A percentile compares a stretch with the other conserved stretches of the same genome.
Evolutionary conservation across 495 filamentous ascomycete species (phyloP).

Genomic region (Clohesyomyces aquaticus): DNA sequence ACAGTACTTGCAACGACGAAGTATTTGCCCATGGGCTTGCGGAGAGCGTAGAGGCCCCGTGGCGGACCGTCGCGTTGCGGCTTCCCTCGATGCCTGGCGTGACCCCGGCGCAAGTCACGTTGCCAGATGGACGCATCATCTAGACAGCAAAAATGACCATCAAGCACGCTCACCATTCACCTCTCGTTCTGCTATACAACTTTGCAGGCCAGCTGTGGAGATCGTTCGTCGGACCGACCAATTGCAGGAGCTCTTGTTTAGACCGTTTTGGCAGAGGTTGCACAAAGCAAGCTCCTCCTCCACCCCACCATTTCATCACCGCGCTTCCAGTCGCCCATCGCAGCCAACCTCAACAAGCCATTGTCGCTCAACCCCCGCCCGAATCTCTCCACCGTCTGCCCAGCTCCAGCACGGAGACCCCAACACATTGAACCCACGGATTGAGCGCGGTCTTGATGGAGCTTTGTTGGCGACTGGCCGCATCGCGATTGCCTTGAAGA

Average conservation of each 20-base stretch:
- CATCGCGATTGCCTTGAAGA: slow-evolving; percentile 65
- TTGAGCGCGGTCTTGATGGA: slow-evolving; percentile 58
- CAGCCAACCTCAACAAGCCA: slow-evolving; percentile 24
- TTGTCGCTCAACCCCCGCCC: slow-evolving; percentile 24
- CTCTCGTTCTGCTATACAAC: slow-evolving; percentile 7
- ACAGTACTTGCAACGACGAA: too few relatives aligned
- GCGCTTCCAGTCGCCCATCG: slow-evolving; percentile 7
- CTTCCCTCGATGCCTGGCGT: not conserved
- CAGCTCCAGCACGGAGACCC: not conserved
- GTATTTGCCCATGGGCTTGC: too few relatives aligned
- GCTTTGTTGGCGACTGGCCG: slow-evolving; percentile 59
- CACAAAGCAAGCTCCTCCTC: slow-evolving; percentile 32
- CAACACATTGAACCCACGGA: not conserved
- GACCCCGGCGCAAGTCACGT: not conserved
- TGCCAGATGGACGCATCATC: not conserved
- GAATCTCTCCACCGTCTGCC: not conserved
- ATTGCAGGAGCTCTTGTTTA: slow-evolving; percentile 12
- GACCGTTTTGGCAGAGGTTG: slow-evolving; percentile 17
- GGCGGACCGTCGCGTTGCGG: not conserved
- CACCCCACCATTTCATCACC: slow-evolving; percentile 38
- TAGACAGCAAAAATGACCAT: too few relatives aligned
- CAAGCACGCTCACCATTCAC: not conserved
- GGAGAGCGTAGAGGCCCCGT: too few relatives aligned
- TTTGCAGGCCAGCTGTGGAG: slow-evolving; percentile 7
- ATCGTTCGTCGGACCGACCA: slow-evolving; percentile 19